phyloP scores from a whole-genome alignment of 495 filamentous ascomycete species.

The Aspergillus incahuasiensis region DNA sequence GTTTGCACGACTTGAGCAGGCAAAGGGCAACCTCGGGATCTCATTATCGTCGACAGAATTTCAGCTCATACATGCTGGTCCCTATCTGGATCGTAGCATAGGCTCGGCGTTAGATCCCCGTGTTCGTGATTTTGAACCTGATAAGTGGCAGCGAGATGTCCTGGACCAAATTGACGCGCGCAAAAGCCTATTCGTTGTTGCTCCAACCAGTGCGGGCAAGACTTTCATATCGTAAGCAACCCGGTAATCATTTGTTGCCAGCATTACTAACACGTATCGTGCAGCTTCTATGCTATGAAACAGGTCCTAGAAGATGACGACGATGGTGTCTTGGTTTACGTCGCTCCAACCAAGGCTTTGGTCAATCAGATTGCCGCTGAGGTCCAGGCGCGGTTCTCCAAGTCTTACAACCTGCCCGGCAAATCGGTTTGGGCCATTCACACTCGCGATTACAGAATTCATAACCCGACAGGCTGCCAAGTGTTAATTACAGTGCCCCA shows the following conservation, averaged over 20 bases:
- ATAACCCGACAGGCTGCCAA: slow-evolving; percentile 66
- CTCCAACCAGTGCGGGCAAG: slow-evolving; percentile 68
- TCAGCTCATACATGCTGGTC: slow-evolving; percentile 62
- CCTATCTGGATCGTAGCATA: slow-evolving; percentile 67
- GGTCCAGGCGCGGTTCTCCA: slow-evolving; percentile 62
- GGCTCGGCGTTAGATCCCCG: slow-evolving; percentile 62
- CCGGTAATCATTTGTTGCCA: not conserved
- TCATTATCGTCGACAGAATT: slow-evolving; percentile 44
- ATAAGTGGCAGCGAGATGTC: slow-evolving; percentile 70
- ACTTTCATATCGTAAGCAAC: slow-evolving; percentile 49
- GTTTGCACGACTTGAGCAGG: slow-evolving; percentile 20
- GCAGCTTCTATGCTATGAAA: slow-evolving; percentile 72
- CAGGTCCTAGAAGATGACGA: slow-evolving; percentile 62
- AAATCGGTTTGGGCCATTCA: slow-evolving; percentile 76
- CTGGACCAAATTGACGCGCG: slow-evolving; percentile 67
- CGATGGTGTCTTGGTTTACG: slow-evolving; percentile 67
- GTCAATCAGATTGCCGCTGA: slow-evolving; percentile 83
- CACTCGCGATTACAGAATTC: slow-evolving; percentile 67
- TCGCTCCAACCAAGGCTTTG: slow-evolving; percentile 76
- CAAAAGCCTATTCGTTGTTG: slow-evolving; percentile 67
- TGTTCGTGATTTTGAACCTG: slow-evolving; percentile 62
- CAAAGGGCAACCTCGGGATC: slow-evolving; percentile 17
- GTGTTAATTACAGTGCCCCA: slow-evolving; percentile 73
- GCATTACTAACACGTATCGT: not conserved
- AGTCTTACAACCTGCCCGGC: slow-evolving; percentile 50